These are phyloP conservation scores for Penicillium flavigenum DNA, from an alignment of 495 filamentous ascomycete genomes.

Conservation along the genomic window DNA sequence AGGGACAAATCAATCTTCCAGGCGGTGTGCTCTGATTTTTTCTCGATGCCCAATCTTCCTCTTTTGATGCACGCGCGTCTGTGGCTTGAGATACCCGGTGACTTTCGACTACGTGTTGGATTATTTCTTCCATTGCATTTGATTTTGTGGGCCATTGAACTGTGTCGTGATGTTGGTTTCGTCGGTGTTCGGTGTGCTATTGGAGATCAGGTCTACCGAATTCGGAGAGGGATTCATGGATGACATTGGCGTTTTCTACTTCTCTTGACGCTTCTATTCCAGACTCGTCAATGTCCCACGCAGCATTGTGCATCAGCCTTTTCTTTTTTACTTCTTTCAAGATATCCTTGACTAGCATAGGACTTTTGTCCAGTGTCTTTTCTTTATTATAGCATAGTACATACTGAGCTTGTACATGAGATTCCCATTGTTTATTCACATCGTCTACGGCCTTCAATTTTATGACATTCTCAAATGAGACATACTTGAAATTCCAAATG, in stretches of 20 bases:
- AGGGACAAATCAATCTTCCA: conserved; percentile 45
- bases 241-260: conserved; percentile 12
- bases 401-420: conserved; percentile 11
- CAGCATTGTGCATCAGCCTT: conserved; percentile 27
- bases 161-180: background rate
- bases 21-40: conserved; percentile 42
- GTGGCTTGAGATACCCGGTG: conserved; percentile 36
- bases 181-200: conserved; percentile 10
- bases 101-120: conserved; percentile 17
- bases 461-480: background rate
- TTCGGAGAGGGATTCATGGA: conserved; percentile 4
- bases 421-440: background rate
- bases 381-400: conserved; percentile 2
- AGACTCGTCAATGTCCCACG: conserved; percentile 11
- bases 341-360: conserved; percentile 15
- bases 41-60: background rate
- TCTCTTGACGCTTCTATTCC: conserved; percentile 1
- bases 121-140: conserved; percentile 27
- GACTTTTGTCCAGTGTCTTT: background rate
- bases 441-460: background rate
- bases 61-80: conserved; percentile 22
- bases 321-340: conserved; percentile 10
- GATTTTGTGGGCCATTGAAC: conserved; percentile 3
- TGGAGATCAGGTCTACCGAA: conserved; percentile 4
- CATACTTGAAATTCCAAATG: too few species aligned